Percentiles rank a stretch among this genome's conserved stretches.
Conservation (phyloP, 2,329 filamentous ascomycete species). For the Cordyceps tenuipes region DNA sequence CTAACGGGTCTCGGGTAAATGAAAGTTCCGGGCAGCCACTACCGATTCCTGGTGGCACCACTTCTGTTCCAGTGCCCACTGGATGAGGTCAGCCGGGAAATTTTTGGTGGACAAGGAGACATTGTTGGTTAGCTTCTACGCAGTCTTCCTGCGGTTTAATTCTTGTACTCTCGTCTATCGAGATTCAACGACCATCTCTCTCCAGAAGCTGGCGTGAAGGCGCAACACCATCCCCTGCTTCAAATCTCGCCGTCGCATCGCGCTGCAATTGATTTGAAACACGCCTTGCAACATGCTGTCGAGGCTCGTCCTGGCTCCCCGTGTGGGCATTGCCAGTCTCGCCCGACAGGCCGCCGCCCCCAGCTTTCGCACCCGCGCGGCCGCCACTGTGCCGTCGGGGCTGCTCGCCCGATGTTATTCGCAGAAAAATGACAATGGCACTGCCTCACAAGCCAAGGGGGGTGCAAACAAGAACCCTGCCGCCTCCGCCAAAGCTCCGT, state of each 20-base stretch:
- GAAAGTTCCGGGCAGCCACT: not conserved
- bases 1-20: slow-evolving; percentile 6
- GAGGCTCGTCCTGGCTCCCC: slow-evolving; percentile 13
- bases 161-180: not conserved
- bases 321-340: slow-evolving; percentile 14
- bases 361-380: slow-evolving; percentile 1
- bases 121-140: not conserved
- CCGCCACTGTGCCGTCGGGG: slow-evolving; percentile 12
- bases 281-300: slow-evolving; percentile 16
- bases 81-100: slow-evolving; percentile 13
- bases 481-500: not conserved
- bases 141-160: not conserved
- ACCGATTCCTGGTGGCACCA: not conserved
- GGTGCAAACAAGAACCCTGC: slow-evolving; percentile 9
- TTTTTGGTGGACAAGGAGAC: slow-evolving; percentile 12
- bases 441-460: slow-evolving; percentile 10
- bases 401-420: slow-evolving; percentile 13
- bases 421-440: slow-evolving; percentile 11
- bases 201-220: not conserved
- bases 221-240: not conserved
- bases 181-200: not conserved
- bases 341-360: slow-evolving; percentile 15
- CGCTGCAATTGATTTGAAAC: slow-evolving; percentile 6
- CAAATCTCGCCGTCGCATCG: not conserved
- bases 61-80: not conserved